Base-by-base conservation (phyloP, 2,329 filamentous ascomycete species). In the Drechmeria coniospora region DNA sequence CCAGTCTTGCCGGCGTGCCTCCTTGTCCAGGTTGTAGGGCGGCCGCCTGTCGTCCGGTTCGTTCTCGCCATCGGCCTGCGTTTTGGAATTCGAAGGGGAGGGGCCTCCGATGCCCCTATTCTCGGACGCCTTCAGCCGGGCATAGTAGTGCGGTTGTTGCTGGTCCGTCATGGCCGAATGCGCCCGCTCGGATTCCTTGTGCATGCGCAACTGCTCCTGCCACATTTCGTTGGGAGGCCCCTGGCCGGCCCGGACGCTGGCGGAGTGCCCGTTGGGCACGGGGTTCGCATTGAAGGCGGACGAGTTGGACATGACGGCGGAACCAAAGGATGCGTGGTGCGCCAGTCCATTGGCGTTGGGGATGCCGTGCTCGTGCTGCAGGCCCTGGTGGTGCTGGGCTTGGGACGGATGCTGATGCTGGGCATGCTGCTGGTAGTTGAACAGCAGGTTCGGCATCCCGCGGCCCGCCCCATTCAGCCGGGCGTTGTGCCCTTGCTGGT, bases 191-290 rank as follows among this genome's bases (percentile, higher is more conserved):
- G 81, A 73, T 36, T 83, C 79, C 39, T 86, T 80, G 36, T 76
- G 78, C 44, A 86, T 59, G 36, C 79, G 74, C 38, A 93, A 56
- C 56, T 98, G 90, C 47, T 90, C 78, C 37, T 78, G 74, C 86
- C 86, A 95, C 52, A 92, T 79, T 41, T 76, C 72, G 36, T 57
- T 73, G 30, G 59, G 63, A 30, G 66, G 66, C 15, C 54, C 52
- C 36, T 69, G 68, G 4, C 56, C 59, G 18, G 53, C 57, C 27
- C 69, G 56, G 12, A 61, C 51, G 26, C 55, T 57, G 11, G 54
- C 48, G 6, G 56, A 45, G 30, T 72, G 67, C 20, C 70, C 70
- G 42, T 74, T 75, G 30, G 70, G 66, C 18, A 74, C 50, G 33
- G 50, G 57, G 36, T 49, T 61, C 8, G 62, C 53, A 11, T 61